Evolutionary conservation across 2,329 filamentous ascomycete species (phyloP).

Genomic region (Fusarium sp.): DNA sequence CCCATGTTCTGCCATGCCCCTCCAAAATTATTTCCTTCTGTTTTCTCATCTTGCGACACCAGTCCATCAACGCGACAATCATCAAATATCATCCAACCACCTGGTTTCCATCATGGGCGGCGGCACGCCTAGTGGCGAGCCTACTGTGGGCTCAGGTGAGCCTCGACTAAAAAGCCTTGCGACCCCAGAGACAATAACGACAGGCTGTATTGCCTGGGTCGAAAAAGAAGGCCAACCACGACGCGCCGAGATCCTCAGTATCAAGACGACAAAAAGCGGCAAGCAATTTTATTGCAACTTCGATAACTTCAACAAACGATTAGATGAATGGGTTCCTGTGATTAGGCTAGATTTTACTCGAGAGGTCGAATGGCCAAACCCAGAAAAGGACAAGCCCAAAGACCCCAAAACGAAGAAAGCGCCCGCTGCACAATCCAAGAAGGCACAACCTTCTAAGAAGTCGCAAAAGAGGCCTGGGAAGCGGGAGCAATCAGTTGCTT

Average conservation of each 20-base stretch:
- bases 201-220: conserved; percentile 70
- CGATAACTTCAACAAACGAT: conserved; percentile 93
- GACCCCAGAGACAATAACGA: conserved; percentile 79
- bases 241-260: conserved; percentile 95
- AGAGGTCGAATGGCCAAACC: conserved; percentile 96
- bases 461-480: conserved; percentile 64
- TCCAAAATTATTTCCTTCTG: conserved; percentile 33
- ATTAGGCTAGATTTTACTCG: conserved; percentile 84
- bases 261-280: conserved; percentile 87
- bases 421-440: conserved; percentile 65
- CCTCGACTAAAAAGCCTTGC: conserved; percentile 79
- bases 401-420: conserved; percentile 78
- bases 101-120: conserved; percentile 61
- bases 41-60: conserved; percentile 15
- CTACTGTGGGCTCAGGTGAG: conserved; percentile 64
- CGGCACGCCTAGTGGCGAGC: conserved; percentile 59
- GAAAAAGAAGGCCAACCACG: conserved; percentile 81
- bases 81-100: conserved; percentile 35
- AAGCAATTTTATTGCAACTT: conserved; percentile 97
- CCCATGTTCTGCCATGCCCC: conserved; percentile 44
- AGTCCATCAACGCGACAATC: conserved; percentile 30
- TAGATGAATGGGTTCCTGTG: conserved; percentile 86
- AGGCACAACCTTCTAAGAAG: conserved; percentile 66
- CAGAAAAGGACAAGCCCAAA: conserved; percentile 85
- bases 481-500: conserved; percentile 63